Percentiles rank a stretch among this genome's conserved stretches.
Conservation (phyloP, 2,329 filamentous ascomycete species). For the Coccinonectria pachysandricola region DNA sequence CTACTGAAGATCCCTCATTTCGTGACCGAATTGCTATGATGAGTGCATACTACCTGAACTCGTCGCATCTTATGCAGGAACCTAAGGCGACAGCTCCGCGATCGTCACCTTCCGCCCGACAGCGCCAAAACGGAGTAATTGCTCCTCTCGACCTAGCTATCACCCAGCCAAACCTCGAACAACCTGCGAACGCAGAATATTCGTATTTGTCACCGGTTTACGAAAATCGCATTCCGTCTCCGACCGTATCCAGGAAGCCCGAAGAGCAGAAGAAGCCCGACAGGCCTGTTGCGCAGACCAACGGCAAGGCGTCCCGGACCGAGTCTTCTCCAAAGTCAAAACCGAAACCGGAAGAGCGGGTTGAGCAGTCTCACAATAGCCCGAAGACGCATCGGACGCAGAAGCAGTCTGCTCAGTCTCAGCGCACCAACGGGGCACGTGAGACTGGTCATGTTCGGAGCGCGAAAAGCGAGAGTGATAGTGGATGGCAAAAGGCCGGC, state of each 20-base stretch:
- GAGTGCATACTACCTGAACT: conserved; percentile 22
- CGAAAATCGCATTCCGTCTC: conserved; percentile 62
- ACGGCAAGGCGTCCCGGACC: conserved; percentile 9
- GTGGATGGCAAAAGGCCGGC: conserved; percentile 49
- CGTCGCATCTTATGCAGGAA: conserved; percentile 22
- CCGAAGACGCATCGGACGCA: conserved; percentile 17
- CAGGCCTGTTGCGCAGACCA: conserved; percentile 4
- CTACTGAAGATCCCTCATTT: conserved; percentile 30
- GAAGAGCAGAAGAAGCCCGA: conserved; percentile 27
- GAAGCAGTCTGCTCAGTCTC: conserved; percentile 16
- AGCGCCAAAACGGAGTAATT: conserved; percentile 38
- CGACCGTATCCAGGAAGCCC: conserved; percentile 46
- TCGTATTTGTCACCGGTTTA: conserved; percentile 62
- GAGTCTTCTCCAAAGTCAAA: conserved; percentile 11
- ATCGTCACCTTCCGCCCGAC: conserved; percentile 25
- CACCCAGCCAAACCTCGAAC: conserved; percentile 30
- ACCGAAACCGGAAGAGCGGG: conserved; percentile 4
- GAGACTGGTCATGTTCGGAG: conserved; percentile 44
- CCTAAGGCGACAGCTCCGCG: conserved; percentile 19
- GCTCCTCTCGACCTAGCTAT: conserved; percentile 47
- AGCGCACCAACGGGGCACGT: conserved; percentile 30
- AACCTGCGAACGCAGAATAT: conserved; percentile 27
- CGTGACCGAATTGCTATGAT: conserved; percentile 32
- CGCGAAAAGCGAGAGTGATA: conserved; percentile 44
- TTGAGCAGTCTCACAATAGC: conserved; percentile 6